Percentiles rank a stretch among this genome's conserved stretches.
phyloP scores from a whole-genome alignment of 352 stramenopile species.

The Blastocystis sp. region DNA sequence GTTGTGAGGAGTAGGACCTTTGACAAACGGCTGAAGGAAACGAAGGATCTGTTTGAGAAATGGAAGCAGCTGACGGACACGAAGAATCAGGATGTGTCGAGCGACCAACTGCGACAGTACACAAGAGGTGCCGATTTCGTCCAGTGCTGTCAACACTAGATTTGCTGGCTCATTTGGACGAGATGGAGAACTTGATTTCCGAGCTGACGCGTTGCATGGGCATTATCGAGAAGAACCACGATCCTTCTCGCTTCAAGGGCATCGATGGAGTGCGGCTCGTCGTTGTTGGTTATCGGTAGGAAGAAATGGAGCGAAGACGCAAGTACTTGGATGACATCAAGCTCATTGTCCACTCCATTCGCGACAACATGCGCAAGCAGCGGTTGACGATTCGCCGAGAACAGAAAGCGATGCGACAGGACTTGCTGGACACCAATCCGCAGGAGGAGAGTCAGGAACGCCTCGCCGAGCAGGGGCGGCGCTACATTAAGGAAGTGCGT shows the following conservation, averaged over 20 bases:
- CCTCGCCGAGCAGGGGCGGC: conserved; percentile 9
- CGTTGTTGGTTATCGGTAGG: background rate
- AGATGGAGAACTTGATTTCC: conserved; percentile 67
- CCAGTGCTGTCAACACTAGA: background rate
- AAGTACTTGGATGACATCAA: conserved; percentile 59
- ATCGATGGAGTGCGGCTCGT: conserved; percentile 10
- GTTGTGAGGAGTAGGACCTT: conserved; percentile 1
- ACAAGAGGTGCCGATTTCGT: conserved; percentile 1
- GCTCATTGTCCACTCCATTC: conserved; percentile 56
- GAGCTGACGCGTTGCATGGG: conserved; percentile 49
- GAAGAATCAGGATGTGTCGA: background rate
- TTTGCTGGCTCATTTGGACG: conserved; percentile 1
- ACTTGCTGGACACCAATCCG: background rate
- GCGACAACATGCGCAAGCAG: conserved; percentile 60
- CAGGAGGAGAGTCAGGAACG: background rate
- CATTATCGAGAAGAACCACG: conserved; percentile 56
- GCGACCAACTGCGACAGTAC: conserved; percentile 33
- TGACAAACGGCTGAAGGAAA: conserved; percentile 56
- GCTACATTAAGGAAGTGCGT: conserved; percentile 31
- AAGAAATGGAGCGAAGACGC: conserved; percentile 52
- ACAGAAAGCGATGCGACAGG: conserved; percentile 9
- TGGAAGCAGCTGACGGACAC: conserved; percentile 37
- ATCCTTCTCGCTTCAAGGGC: conserved; percentile 19
- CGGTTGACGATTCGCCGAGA: conserved; percentile 30
- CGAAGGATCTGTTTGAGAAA: conserved; percentile 67